A percentile compares a stretch with the other conserved stretches of the same genome.
These are phyloP conservation scores for Tulasnella sp. DNA, from an alignment of 768 basidiomycete species.

Conservation along the genomic window DNA sequence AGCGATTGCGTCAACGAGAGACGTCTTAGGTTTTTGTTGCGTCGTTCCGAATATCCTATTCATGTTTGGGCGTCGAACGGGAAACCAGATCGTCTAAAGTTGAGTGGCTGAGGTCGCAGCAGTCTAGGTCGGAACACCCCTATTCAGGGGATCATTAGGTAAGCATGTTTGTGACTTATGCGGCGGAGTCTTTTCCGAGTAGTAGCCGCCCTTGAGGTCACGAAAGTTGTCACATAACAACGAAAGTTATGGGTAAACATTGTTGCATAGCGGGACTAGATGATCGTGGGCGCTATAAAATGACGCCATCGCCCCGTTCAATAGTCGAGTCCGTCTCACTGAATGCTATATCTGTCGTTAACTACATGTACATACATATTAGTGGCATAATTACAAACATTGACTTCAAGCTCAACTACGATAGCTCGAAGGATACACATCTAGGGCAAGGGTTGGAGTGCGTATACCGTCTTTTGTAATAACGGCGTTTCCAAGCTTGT, in stretches of 20 bases:
- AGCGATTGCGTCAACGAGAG: slow-evolving; percentile 89
- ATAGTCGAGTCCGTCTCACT: too few relatives aligned
- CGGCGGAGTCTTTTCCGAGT: not conserved
- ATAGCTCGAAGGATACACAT: too few relatives aligned
- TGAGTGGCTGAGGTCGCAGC: slow-evolving; percentile 20
- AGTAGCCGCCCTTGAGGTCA: not conserved
- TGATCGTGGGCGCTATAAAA: too few relatives aligned
- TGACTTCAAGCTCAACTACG: too few relatives aligned
- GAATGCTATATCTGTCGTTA: too few relatives aligned
- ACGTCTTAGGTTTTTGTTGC: slow-evolving; percentile 81
- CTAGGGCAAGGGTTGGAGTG: too few relatives aligned
- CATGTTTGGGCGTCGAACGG: slow-evolving; percentile 50
- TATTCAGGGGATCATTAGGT: slow-evolving; percentile 5
- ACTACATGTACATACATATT: too few relatives aligned
- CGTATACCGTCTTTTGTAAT: too few relatives aligned
- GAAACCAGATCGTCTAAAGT: slow-evolving; percentile 12
- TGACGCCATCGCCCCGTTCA: too few relatives aligned
- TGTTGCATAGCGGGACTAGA: not conserved
- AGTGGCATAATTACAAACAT: too few relatives aligned
- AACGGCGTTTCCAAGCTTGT: not conserved
- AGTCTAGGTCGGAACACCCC: slow-evolving; percentile 26
- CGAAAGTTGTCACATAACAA: not conserved
- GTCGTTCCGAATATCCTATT: slow-evolving; percentile 85
- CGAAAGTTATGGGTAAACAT: not conserved
- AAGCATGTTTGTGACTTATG: not conserved